A percentile compares a stretch with the other conserved stretches of the same genome.
These are phyloP conservation scores for Cytauxzoon felis DNA, from an alignment of 169 alveolate species.

Conservation along the genomic window DNA sequence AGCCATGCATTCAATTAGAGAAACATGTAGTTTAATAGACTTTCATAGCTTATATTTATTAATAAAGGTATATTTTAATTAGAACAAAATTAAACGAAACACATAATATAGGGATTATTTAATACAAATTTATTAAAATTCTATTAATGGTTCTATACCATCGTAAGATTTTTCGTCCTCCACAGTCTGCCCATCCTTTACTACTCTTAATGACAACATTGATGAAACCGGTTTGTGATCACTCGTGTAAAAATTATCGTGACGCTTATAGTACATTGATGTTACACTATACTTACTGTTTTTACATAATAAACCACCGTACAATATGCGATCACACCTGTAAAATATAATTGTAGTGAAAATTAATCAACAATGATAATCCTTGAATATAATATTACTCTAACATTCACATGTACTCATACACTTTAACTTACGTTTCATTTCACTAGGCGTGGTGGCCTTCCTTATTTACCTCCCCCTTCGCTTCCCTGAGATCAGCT, in stretches of 20 bases:
- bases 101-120: too few species aligned
- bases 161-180: too few species aligned
- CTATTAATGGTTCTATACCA: too few species aligned
- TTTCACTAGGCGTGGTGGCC: too few species aligned
- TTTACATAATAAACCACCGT: conserved; percentile 12
- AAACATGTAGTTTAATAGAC: conserved; percentile 72
- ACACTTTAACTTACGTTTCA: too few species aligned
- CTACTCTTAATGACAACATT: conserved; percentile 26
- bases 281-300: not conserved
- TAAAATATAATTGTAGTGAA: too few species aligned
- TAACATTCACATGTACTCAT: too few species aligned
- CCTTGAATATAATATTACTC: too few species aligned
- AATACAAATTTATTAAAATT: too few species aligned
- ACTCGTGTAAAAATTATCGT: conserved; percentile 66
- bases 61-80: conserved; percentile 11
- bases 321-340: conserved; percentile 44
- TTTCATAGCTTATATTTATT: conserved; percentile 52
- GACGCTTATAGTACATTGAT: conserved; percentile 62
- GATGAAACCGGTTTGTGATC: conserved; percentile 82
- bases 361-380: too few species aligned
- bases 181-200: not conserved
- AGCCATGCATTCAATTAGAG: conserved; percentile 96
- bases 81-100: not conserved
- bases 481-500: too few species aligned
- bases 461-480: too few species aligned